Evolutionary conservation across 2,329 filamentous ascomycete species (phyloP).

Genomic region (Aspergillus fijiensis): DNA sequence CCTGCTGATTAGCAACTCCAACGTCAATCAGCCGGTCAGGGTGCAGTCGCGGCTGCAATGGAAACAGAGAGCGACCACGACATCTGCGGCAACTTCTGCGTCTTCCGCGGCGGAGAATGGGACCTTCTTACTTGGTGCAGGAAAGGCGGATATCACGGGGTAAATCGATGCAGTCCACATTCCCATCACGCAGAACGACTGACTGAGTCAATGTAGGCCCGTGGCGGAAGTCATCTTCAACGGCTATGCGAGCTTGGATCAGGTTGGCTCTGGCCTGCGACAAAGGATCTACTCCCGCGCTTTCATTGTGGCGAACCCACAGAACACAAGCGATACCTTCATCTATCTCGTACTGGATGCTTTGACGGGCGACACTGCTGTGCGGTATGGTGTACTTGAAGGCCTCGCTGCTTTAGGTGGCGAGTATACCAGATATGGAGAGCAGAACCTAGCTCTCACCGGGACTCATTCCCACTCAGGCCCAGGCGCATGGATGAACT

Average conservation of each 20-base stretch:
- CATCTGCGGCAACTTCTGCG: background rate
- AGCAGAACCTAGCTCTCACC: conserved; percentile 82
- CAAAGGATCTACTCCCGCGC: conserved; percentile 86
- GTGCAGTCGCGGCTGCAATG: conserved; percentile 22
- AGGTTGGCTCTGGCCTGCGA: conserved; percentile 78
- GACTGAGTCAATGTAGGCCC: conserved; percentile 51
- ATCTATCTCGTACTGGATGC: conserved; percentile 87
- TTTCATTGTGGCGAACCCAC: conserved; percentile 76
- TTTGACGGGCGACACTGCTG: conserved; percentile 82
- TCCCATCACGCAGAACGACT: background rate
- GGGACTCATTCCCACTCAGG: conserved; percentile 93
- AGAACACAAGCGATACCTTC: conserved; percentile 68
- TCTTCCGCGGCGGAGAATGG: conserved; percentile 32
- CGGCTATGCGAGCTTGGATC: conserved; percentile 84
- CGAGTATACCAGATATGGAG: conserved; percentile 71
- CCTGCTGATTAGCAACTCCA: conserved; percentile 21
- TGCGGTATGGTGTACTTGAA: conserved; percentile 82
- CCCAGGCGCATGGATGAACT: conserved; percentile 91
- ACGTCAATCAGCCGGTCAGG: conserved; percentile 15
- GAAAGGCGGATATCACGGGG: conserved; percentile 72
- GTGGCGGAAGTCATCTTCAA: conserved; percentile 89
- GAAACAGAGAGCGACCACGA: conserved; percentile 21
- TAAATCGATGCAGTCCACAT: conserved; percentile 31
- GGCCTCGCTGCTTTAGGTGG: conserved; percentile 67
- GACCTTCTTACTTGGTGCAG: conserved; percentile 65